phyloP scores from a whole-genome alignment of 495 filamentous ascomycete genomes.

The Aspergillus asperescens region DNA sequence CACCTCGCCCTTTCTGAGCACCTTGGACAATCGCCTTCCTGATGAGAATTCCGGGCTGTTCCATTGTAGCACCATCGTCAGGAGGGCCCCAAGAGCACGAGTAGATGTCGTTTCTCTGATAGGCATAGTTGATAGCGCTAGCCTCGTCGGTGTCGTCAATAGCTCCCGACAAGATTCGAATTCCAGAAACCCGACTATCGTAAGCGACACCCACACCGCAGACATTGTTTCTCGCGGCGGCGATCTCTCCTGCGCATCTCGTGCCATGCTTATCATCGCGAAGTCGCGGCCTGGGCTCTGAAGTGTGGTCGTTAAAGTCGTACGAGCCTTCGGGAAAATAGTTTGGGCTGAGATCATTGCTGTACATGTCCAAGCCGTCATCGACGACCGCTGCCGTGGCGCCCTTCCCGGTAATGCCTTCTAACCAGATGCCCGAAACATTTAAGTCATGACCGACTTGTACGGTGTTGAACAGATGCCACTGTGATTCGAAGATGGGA shows the following conservation, averaged over 20 bases:
- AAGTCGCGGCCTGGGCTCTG: constrained; percentile 74
- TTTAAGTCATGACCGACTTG: constrained; percentile 89
- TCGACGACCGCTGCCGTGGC: constrained; percentile 90
- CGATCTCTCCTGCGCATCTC: constrained; percentile 89
- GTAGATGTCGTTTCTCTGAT: constrained; percentile 89
- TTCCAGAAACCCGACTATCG: constrained; percentile 80
- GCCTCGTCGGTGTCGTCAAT: constrained; percentile 94
- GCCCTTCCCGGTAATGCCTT: constrained; percentile 89
- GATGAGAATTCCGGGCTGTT: constrained; percentile 84
- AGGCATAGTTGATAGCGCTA: constrained; percentile 83
- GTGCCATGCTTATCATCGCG: constrained; percentile 86
- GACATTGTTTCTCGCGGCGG: constrained; percentile 84
- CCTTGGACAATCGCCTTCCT: constrained; percentile 85
- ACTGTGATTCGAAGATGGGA: constrained; percentile 89
- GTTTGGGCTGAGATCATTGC: constrained; percentile 85
- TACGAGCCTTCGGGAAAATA: constrained; percentile 88
- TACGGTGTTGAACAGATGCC: constrained; percentile 85
- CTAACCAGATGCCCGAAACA: constrained; percentile 83
- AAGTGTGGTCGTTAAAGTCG: constrained; percentile 83
- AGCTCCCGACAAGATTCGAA: constrained; percentile 84
- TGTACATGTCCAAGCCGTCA: constrained; percentile 96
- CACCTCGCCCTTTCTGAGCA: constrained; percentile 77
- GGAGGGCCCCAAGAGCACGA: constrained; percentile 98
- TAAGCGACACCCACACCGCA: constrained; percentile 95
- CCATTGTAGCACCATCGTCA: constrained; percentile 91